Conservation (phyloP, 441 rosid genomes). For the Erodium moschatum region DNA sequence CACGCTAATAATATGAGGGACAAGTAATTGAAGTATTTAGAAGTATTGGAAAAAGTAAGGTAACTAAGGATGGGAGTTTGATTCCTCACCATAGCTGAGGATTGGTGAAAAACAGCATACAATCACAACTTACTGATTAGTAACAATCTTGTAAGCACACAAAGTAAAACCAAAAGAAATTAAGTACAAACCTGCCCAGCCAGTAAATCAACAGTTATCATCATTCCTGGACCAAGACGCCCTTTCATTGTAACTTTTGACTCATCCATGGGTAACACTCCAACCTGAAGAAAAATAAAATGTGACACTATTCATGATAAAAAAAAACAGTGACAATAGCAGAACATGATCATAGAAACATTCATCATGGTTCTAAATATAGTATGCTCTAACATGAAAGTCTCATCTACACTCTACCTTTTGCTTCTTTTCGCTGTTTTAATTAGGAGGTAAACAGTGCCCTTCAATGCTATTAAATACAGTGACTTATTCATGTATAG, state of each 20-base stretch:
- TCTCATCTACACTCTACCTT: background rate
- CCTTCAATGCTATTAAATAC: background rate
- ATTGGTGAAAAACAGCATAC: background rate
- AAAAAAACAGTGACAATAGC: background rate
- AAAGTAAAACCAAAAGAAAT: conserved; percentile 16
- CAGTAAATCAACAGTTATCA: conserved; percentile 80
- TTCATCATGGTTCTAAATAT: background rate
- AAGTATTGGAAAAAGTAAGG: background rate
- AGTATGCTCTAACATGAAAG: background rate
- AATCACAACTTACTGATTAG: conserved; percentile 2
- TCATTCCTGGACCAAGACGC: conserved; percentile 99
- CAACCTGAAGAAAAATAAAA: conserved; percentile 52
- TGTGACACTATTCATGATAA: conserved; percentile 14
- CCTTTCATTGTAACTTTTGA: conserved; percentile 88
- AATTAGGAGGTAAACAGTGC: background rate
- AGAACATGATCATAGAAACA: background rate
- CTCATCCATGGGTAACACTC: conserved; percentile 94
- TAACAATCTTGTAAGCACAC: background rate
- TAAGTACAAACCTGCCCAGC: conserved; percentile 76
- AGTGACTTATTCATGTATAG: background rate
- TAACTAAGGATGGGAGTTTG: background rate
- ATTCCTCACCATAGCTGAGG: background rate
- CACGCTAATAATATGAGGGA: background rate
- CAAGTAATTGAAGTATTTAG: background rate
- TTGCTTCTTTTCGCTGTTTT: background rate